Base-by-base conservation (phyloP, 176 grass and related monocot species). In the Triticum turgidum region DNA sequence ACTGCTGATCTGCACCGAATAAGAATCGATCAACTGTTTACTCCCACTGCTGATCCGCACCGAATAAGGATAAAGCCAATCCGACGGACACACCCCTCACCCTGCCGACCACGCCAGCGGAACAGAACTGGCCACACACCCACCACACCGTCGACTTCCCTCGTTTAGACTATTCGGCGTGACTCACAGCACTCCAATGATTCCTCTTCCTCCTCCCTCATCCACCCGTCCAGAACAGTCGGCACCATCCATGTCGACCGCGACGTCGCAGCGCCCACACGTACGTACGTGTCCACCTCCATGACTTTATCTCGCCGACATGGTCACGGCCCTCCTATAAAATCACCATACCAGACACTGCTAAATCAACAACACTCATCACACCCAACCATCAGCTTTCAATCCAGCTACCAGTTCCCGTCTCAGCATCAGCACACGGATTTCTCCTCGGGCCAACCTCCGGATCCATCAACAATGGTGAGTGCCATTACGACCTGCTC, bases 281-380 rank as follows among this genome's bases (percentile, higher is more conserved):
- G 69, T 74, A 81, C 54, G 68, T 73, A 87, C 78, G 69, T 74
- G 17, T 63, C 3, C 85, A 11, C 67, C 67, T 21, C 47, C n/a
- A 0, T 21, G 20, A 29, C 13, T 84, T 63, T 32, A 34, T 37
- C 54, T 86, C 44, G 29, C 35, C 32, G 84, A 78, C 14, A 47
- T 30, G 30, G 86, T 4, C 69, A 22, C 5, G 42, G 41, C 29
- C 12, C 0, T 82, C 9, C 85, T 87, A 87, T 56, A 82, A 82
- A 68, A 82, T n/a, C 44, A 18, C 44, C 73, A 33, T 15, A 5
- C 2, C 2, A 41, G 18, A 3, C 52, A 18, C 2, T 10, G 62
- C 56, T 59, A 9, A 35, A 17, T 13, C 21, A 39, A 24, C 32
- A 52, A 4, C 73, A 37, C 27, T 29, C 21, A 63, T 64, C 25